phyloP scores from a whole-genome alignment of 345 rosid species.

The Linum trigynum region DNA sequence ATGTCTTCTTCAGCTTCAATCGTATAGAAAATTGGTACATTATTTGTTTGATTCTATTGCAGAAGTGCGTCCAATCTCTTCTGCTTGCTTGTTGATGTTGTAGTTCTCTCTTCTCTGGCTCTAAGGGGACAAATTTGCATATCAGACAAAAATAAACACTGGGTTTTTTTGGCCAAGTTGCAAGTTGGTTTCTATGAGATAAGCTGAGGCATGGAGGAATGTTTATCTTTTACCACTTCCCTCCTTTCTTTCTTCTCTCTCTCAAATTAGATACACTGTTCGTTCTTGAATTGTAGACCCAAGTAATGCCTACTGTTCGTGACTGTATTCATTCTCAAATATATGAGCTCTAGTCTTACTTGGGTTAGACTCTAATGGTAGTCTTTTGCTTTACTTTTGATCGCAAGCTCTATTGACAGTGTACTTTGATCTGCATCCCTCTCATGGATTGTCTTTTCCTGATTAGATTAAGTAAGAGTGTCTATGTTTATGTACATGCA shows the following conservation, averaged over 20 bases:
- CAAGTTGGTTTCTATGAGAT: not conserved
- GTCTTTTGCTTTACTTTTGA: too few species aligned
- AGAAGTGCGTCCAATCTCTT: not conserved
- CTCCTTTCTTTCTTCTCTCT: not conserved
- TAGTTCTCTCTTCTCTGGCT: not conserved
- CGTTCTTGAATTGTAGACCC: not conserved
- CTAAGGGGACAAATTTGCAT: not conserved
- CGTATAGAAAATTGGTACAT: too few species aligned
- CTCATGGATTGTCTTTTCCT: too few species aligned
- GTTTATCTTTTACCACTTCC: not conserved
- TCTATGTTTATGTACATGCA: not conserved
- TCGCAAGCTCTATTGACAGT: too few species aligned
- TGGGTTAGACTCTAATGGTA: too few species aligned
- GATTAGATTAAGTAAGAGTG: too few species aligned
- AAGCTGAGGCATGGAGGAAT: not conserved
- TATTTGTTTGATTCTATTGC: not conserved
- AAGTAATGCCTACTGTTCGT: not conserved
- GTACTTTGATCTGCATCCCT: too few species aligned
- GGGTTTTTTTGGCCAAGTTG: not conserved
- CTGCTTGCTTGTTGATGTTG: slow-evolving; percentile 12
- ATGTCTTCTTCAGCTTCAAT: too few species aligned
- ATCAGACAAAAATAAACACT: not conserved
- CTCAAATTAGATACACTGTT: not conserved
- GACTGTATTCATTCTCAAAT: too few species aligned
- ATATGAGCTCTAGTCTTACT: too few species aligned